phyloP scores from a whole-genome alignment of 179 eudicot species.

The Spinacia oleracea region DNA sequence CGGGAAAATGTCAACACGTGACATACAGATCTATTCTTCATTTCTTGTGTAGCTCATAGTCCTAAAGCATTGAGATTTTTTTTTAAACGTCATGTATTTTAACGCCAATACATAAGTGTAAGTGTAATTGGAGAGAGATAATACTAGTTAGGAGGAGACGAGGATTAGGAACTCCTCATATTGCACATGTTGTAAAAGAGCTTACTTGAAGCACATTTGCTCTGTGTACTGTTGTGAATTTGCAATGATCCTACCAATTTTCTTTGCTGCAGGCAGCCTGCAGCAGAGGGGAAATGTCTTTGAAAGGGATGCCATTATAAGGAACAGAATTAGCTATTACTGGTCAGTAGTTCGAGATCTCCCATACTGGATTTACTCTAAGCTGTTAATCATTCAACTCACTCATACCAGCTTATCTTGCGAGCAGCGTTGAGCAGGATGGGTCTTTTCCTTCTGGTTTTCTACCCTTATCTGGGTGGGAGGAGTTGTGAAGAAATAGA shows the following conservation, averaged over 20 bases:
- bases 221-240: not conserved
- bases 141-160: not conserved
- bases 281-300: not conserved
- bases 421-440: not conserved
- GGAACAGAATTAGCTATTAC: not conserved
- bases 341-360: not conserved
- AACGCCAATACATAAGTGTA: not conserved
- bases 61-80: not conserved
- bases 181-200: not conserved
- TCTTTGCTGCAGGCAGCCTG: not conserved
- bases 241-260: not conserved
- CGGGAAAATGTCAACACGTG: too few relatives aligned
- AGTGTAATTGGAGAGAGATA: not conserved
- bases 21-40: not conserved
- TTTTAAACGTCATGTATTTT: not conserved
- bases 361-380: not conserved
- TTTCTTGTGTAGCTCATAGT: not conserved
- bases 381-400: not conserved
- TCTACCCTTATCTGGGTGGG: not conserved
- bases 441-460: not conserved
- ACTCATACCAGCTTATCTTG: not conserved
- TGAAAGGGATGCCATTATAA: not conserved
- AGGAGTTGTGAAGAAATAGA: not conserved
- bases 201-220: not conserved
- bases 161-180: not conserved